Evolutionary conservation across 2,329 filamentous ascomycete genomes (phyloP).

Genomic region (Microdochium paspali): DNA sequence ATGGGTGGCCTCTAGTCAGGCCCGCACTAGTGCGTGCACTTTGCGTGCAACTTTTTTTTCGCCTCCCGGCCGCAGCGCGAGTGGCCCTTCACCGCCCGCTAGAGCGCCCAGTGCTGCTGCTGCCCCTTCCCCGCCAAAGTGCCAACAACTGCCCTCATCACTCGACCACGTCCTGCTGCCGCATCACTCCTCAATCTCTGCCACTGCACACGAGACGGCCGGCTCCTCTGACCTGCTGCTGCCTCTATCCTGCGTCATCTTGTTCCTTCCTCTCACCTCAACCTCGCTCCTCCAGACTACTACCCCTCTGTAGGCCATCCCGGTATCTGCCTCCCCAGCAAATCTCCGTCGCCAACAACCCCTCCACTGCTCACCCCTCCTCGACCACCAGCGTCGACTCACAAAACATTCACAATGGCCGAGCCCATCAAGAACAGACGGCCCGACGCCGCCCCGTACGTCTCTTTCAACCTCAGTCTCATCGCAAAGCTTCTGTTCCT

Average conservation of each 20-base stretch:
- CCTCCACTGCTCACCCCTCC: constrained; percentile 9
- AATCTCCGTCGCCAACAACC: constrained; percentile 10
- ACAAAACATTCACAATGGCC: constrained; percentile 38
- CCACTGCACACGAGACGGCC: neutral
- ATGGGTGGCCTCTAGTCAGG: no score
- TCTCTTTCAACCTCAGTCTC: constrained; percentile 12
- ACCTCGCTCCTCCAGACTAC: neutral
- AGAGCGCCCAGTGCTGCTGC: neutral
- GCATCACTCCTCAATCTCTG: neutral
- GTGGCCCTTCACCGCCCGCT: no score
- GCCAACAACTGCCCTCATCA: neutral
- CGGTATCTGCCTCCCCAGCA: constrained; percentile 1
- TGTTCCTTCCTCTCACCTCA: constrained; percentile 5
- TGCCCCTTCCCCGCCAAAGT: neutral
- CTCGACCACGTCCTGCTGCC: neutral
- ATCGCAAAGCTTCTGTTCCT: constrained; percentile 8
- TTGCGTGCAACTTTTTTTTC: neutral
- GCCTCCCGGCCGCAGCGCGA: neutral
- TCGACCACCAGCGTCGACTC: constrained; percentile 1
- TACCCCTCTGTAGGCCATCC: neutral
- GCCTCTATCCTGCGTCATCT: constrained; percentile 16
- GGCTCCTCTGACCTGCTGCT: neutral
- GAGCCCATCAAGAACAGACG: constrained; percentile 58
- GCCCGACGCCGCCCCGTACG: constrained; percentile 51
- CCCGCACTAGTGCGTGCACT: neutral